These are phyloP conservation scores for Eucalyptus sp. DNA, from an alignment of 345 rosid species.

Conservation along the genomic window DNA sequence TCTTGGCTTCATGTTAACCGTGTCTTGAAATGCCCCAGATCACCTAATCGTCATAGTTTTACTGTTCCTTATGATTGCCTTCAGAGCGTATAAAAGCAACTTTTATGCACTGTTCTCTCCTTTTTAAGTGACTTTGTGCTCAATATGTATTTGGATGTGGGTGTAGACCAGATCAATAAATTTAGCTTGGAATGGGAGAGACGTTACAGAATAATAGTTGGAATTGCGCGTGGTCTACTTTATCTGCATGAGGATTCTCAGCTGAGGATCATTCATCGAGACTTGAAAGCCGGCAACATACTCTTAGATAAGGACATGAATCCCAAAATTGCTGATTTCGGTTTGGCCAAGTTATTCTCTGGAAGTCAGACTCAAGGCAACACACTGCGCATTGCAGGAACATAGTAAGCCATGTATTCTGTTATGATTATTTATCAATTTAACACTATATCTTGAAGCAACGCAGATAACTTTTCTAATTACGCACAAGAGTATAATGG, in stretches of 20 bases:
- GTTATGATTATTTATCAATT: background rate
- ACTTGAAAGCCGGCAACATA: conserved; percentile 14
- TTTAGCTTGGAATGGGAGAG: conserved; percentile 3
- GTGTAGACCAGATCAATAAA: background rate
- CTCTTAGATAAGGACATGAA: conserved; percentile 9
- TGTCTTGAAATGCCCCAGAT: background rate
- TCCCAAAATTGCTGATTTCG: conserved; percentile 15
- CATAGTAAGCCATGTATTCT: conserved; percentile 10
- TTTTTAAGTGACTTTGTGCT: background rate
- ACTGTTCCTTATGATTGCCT: background rate
- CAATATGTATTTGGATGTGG: background rate
- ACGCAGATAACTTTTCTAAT: too few relatives aligned
- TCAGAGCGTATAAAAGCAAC: background rate
- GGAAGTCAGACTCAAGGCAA: conserved; percentile 13
- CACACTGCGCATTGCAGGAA: conserved; percentile 7
- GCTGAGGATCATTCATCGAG: conserved; percentile 8
- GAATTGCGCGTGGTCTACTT: conserved; percentile 4
- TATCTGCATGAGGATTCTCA: conserved; percentile 14
- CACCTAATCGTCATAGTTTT: background rate
- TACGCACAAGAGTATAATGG: background rate
- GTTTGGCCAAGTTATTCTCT: conserved; percentile 13
- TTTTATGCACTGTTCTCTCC: background rate
- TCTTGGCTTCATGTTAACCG: background rate
- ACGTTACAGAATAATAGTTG: conserved; percentile 4
- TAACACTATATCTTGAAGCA: background rate